Conservation (phyloP, 2,329 filamentous ascomycete genomes). For the Aphanocladium album region DNA sequence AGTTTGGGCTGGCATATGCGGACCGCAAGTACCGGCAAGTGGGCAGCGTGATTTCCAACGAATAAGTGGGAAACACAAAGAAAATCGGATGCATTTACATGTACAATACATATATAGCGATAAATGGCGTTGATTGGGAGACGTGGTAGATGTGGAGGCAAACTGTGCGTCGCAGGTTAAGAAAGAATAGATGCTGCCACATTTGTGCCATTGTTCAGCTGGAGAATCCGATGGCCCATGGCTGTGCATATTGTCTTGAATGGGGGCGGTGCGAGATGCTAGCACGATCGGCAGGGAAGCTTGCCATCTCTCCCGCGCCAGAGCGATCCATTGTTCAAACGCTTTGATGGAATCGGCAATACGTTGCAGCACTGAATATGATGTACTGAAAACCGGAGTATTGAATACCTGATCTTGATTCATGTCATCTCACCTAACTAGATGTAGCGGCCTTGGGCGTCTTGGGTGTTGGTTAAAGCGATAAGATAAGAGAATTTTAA, state of each 20-base stretch:
- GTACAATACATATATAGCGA: neutral
- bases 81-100: neutral
- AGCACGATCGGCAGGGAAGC: too few relatives aligned
- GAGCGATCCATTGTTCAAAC: too few relatives aligned
- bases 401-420: neutral
- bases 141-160: neutral
- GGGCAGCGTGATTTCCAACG: constrained; percentile 28
- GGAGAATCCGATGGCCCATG: too few relatives aligned
- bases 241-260: too few relatives aligned
- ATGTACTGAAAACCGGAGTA: too few relatives aligned
- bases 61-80: neutral
- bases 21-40: constrained; percentile 44
- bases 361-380: too few relatives aligned
- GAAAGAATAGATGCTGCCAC: neutral
- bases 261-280: too few relatives aligned
- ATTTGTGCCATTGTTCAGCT: neutral
- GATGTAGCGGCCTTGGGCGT: neutral
- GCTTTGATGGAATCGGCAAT: too few relatives aligned
- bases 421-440: neutral
- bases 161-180: neutral
- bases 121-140: neutral
- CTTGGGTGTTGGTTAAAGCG: constrained; percentile 1
- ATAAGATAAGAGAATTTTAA: constrained; percentile 5
- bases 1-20: constrained; percentile 45
- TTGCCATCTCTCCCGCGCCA: too few relatives aligned